Base-by-base conservation (phyloP, 1,284 basidiomycete species). In the Ustilago crameri region DNA sequence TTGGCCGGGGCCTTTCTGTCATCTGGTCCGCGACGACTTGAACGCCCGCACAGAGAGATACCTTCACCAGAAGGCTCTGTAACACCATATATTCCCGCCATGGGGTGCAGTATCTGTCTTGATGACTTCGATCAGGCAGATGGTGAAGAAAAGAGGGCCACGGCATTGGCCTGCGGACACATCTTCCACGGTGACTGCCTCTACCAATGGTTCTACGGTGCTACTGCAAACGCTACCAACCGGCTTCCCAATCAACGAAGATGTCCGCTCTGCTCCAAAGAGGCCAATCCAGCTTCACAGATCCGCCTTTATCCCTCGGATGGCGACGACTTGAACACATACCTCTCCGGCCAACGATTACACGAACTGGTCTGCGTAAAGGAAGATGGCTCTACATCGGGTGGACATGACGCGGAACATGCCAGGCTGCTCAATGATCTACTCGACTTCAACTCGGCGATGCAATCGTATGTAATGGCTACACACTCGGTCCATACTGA, bases 41-140 rank as follows among this genome's bases (percentile, higher is more conserved):
- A n/a, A n/a, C n/a, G n/a, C n/a, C n/a, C n/a, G n/a, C n/a, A n/a
- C n/a, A n/a, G n/a, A n/a, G n/a, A n/a, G n/a, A n/a, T n/a, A n/a
- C n/a, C n/a, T n/a, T n/a, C n/a, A n/a, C n/a, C n/a, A n/a, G n/a
- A n/a, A n/a, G n/a, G n/a, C n/a, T n/a, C n/a, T n/a, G n/a, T n/a
- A n/a, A n/a, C 35, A 26, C 5, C 9, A 17, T 23, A 5, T 7
- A 20, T 18, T 24, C 4, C 27, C 42, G 26, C 8, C 45, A 74
- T 74, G 71, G 66, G 66, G 30, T 74, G 71, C 52, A 52, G 51
- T 43, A 66, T 74, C 61, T 74, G 71, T 27, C 27, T 74, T 15
- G 71, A 74, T 34, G 66, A 57, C 40, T 74, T 74, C 41, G 51
- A 53, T 20, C 55, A 63, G 38, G 51, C 51, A 1, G 53, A 57